These are phyloP conservation scores for Emergomyces pasteurianus DNA, from an alignment of 2,329 filamentous ascomycete species.

Conservation along the genomic window DNA sequence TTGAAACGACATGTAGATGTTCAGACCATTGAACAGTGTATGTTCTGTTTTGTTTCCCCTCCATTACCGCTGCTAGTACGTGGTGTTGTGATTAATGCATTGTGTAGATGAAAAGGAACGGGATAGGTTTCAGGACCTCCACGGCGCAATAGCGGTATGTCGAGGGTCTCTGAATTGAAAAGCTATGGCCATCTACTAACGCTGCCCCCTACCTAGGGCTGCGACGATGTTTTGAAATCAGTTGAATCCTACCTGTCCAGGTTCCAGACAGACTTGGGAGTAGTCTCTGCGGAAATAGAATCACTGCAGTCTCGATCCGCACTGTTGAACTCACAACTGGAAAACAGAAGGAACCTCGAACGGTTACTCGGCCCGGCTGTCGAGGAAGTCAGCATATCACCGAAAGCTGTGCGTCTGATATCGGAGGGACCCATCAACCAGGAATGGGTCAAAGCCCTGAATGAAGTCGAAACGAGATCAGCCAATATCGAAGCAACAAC, in stretches of 20 bases:
- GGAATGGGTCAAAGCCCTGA: constrained; percentile 68
- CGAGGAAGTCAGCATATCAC: constrained; percentile 82
- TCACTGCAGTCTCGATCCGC: constrained; percentile 77
- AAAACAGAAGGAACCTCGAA: constrained; percentile 83
- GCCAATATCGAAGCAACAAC: constrained; percentile 57
- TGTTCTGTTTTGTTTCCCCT: too few relatives aligned
- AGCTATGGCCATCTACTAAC: neutral
- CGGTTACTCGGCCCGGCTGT: constrained; percentile 77
- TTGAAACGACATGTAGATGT: constrained; percentile 29
- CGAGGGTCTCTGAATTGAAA: neutral
- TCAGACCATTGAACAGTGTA: constrained; percentile 63
- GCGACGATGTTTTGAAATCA: constrained; percentile 84
- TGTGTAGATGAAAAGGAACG: constrained; percentile 60
- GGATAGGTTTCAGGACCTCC: constrained; percentile 77
- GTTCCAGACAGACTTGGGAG: constrained; percentile 85
- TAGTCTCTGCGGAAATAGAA: constrained; percentile 91
- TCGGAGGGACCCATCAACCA: constrained; percentile 84
- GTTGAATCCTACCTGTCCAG: constrained; percentile 86
- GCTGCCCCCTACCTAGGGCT: constrained; percentile 40
- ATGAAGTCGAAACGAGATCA: constrained; percentile 70
- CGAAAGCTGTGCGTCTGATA: constrained; percentile 71
- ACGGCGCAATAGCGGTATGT: constrained; percentile 59
- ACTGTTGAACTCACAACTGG: constrained; percentile 68
- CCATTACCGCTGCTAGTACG: neutral
- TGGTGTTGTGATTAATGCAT: constrained; percentile 7